These are phyloP conservation scores for Jaltomata sinuosa DNA, from an alignment of 257 asterid species.

Conservation along the genomic window DNA sequence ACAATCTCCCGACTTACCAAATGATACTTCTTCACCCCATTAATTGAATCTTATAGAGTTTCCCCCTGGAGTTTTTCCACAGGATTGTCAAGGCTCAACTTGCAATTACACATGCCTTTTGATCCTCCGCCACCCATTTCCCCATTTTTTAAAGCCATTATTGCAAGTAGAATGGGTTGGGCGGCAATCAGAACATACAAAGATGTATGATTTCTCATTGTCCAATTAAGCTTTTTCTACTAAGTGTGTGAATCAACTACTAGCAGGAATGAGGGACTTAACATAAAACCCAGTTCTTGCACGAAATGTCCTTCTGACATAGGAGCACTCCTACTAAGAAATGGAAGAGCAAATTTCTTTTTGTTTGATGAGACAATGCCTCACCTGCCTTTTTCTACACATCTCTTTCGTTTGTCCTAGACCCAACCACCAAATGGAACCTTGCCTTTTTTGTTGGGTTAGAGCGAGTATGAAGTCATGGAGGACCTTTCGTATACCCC, in stretches of 20 bases:
- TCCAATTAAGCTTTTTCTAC: background rate
- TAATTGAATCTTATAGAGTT: background rate
- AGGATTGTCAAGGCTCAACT: background rate
- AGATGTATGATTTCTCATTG: background rate
- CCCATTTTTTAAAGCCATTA: background rate
- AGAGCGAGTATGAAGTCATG: no score
- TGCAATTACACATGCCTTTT: background rate
- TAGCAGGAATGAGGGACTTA: background rate
- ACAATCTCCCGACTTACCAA: background rate
- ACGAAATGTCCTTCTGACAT: background rate
- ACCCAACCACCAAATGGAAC: no score
- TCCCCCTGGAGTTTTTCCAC: background rate
- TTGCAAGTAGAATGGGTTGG: background rate
- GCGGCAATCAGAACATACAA: background rate
- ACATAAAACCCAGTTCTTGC: background rate
- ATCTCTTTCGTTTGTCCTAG: no score
- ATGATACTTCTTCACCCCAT: background rate
- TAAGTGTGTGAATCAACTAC: background rate
- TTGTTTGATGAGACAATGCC: background rate
- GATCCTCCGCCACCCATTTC: background rate
- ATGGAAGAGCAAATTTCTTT: background rate
- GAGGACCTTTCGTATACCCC: no score
- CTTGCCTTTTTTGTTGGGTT: no score
- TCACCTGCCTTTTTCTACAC: background rate
- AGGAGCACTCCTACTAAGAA: background rate